Conservation (phyloP, 257 asterid species). For the Echites panduratus region DNA sequence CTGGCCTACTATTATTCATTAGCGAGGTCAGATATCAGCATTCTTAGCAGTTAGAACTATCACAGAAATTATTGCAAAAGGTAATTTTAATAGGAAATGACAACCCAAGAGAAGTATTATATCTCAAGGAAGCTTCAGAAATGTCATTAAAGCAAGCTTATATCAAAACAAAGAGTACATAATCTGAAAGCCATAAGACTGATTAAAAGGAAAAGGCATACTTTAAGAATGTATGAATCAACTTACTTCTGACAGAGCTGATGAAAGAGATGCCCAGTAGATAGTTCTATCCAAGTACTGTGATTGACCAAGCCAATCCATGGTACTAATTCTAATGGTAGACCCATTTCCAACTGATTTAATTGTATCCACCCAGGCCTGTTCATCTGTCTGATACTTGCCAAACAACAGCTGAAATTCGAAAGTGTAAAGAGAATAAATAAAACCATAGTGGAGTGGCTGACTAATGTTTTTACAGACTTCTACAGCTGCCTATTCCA, state of each 20-base stretch:
- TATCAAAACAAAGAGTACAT: not conserved
- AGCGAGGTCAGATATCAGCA: not conserved
- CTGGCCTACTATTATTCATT: not conserved
- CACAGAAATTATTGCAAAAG: not conserved
- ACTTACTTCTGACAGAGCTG: conserved; percentile 75
- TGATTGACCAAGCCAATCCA: conserved; percentile 97
- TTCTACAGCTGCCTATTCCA: not conserved
- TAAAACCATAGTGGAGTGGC: not conserved
- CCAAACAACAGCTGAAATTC: conserved; percentile 59
- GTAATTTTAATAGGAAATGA: too few species aligned
- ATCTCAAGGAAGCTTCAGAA: not conserved
- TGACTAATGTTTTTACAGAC: not conserved
- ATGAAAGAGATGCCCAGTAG: conserved; percentile 72
- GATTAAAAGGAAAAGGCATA: not conserved
- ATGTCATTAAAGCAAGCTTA: too few species aligned
- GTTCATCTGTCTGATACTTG: conserved; percentile 66
- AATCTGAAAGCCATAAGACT: not conserved
- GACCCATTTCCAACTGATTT: conserved; percentile 58
- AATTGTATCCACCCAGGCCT: conserved; percentile 83
- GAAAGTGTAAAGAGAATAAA: conserved; percentile 11
- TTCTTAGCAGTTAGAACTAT: not conserved
- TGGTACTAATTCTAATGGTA: conserved; percentile 64
- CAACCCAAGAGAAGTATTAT: too few species aligned
- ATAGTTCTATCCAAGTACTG: conserved; percentile 48
- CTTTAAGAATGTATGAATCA: not conserved